Percentiles rank a stretch among this genome's conserved stretches.
phyloP scores from a whole-genome alignment of 2,329 filamentous ascomycete species.

The Hypomyces perniciosus region DNA sequence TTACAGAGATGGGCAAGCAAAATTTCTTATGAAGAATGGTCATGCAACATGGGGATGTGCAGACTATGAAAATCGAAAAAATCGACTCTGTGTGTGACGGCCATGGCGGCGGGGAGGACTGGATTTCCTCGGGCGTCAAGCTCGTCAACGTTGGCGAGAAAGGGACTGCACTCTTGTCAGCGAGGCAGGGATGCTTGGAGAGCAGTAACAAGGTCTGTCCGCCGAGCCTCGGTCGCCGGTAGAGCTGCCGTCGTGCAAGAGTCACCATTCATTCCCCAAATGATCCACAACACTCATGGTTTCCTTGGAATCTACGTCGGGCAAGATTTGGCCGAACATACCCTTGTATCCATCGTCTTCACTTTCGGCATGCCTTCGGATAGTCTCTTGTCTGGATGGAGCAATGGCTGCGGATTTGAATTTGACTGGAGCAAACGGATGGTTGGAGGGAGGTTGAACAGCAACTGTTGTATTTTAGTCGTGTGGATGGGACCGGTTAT shows the following conservation, averaged over 20 bases:
- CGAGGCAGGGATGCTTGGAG: conserved; percentile 16
- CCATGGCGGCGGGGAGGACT: conserved; percentile 1
- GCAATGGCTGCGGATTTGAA: conserved; percentile 26
- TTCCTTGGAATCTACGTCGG: conserved; percentile 16
- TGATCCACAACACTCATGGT: conserved; percentile 14
- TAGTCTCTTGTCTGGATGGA: conserved; percentile 27
- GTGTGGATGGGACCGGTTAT: conserved; percentile 27
- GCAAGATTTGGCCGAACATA: conserved; percentile 16
- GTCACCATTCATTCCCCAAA: conserved; percentile 12
- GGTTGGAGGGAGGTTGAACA: conserved; percentile 23
- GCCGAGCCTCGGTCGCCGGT: conserved; percentile 14
- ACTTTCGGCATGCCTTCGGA: conserved; percentile 23
- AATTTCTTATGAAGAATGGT: conserved; percentile 33
- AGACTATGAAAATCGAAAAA: conserved; percentile 23
- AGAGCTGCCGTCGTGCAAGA: conserved; percentile 8
- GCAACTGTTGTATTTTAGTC: conserved; percentile 37
- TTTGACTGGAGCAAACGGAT: conserved; percentile 29
- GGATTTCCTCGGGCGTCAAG: conserved; percentile 2
- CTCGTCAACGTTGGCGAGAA: not conserved
- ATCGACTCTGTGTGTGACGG: conserved; percentile 7
- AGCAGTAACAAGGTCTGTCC: conserved; percentile 17
- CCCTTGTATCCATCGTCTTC: conserved; percentile 15
- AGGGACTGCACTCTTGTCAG: not conserved
- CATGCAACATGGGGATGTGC: conserved; percentile 27
- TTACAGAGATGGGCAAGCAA: conserved; percentile 24